Evolutionary conservation across 1,139 yeast species (phyloP).

Genomic region (Yamadazyma triangularis): DNA sequence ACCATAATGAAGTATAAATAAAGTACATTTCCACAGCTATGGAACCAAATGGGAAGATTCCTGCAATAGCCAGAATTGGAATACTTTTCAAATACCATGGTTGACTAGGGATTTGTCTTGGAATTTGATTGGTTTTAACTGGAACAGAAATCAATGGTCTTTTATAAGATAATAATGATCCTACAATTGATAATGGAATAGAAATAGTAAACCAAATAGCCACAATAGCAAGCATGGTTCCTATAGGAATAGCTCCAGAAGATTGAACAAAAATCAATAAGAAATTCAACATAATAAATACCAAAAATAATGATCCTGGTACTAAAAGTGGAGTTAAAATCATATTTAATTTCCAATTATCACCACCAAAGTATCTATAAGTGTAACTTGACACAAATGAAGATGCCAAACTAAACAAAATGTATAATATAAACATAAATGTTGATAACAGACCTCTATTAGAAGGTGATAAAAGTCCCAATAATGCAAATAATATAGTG

Average conservation of each 20-base stretch:
- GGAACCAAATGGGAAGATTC: constrained; percentile 92
- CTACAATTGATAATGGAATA: constrained; percentile 76
- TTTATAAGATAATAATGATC: constrained; percentile 74
- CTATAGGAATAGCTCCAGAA: constrained; percentile 93
- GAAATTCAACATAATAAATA: constrained; percentile 71
- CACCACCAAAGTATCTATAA: constrained; percentile 89
- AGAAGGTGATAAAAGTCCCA: constrained; percentile 90
- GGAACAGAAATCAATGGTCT: constrained; percentile 60
- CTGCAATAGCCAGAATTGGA: constrained; percentile 71
- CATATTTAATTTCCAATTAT: constrained; percentile 85
- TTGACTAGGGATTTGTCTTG: constrained; percentile 91
- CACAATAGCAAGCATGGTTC: constrained; percentile 80
- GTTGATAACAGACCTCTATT: constrained; percentile 93
- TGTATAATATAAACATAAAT: constrained; percentile 78
- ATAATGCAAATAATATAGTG: constrained; percentile 76
- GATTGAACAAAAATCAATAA: constrained; percentile 74
- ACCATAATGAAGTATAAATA: constrained; percentile 86
- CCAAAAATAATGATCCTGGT: constrained; percentile 68
- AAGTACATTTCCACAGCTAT: constrained; percentile 94
- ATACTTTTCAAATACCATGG: constrained; percentile 75
- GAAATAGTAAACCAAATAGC: constrained; percentile 83
- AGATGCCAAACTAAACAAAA: constrained; percentile 74
- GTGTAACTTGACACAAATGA: constrained; percentile 82
- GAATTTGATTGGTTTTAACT: constrained; percentile 88
- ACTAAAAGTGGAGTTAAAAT: constrained; percentile 76